A percentile compares a stretch with the other conserved stretches of the same genome.
Evolutionary conservation across 1,139 yeast species (phyloP).

Genomic region (Pichiaceae sp.): DNA sequence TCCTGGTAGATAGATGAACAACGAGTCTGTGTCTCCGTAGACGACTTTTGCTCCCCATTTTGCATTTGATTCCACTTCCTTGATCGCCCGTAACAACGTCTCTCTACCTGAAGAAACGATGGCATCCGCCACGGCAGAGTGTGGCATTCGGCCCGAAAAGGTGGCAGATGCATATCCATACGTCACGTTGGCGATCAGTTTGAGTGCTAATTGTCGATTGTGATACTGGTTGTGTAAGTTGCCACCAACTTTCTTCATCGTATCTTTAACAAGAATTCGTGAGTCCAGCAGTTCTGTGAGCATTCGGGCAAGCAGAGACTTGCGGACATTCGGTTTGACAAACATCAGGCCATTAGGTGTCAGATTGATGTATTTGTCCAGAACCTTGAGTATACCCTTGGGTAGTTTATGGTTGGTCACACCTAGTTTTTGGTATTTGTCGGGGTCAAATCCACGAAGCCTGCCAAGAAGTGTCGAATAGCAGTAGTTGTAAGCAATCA

Average conservation of each 20-base stretch:
- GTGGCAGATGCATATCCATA: slow-evolving; percentile 95
- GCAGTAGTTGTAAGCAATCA: slow-evolving; percentile 89
- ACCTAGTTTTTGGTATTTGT: slow-evolving; percentile 44
- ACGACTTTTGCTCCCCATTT: slow-evolving; percentile 87
- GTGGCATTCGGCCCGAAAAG: slow-evolving; percentile 95
- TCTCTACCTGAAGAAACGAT: slow-evolving; percentile 90
- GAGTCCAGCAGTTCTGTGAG: slow-evolving; percentile 73
- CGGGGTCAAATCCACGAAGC: slow-evolving; percentile 42
- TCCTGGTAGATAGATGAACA: slow-evolving; percentile 88
- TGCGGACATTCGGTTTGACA: slow-evolving; percentile 56
- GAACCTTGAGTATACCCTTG: slow-evolving; percentile 45
- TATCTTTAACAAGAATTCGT: slow-evolving; percentile 67
- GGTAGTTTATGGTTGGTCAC: slow-evolving; percentile 42
- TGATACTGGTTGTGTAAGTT: slow-evolving; percentile 53
- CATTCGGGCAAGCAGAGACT: slow-evolving; percentile 77
- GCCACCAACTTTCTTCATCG: slow-evolving; percentile 45
- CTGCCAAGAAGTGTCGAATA: slow-evolving; percentile 81
- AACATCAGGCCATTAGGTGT: slow-evolving; percentile 87
- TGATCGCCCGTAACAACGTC: slow-evolving; percentile 63
- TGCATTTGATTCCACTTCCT: slow-evolving; percentile 48
- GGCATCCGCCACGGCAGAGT: slow-evolving; percentile 89
- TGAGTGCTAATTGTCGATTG: slow-evolving; percentile 78
- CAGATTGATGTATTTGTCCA: slow-evolving; percentile 48
- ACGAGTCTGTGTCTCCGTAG: slow-evolving; percentile 93
- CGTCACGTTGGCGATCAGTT: slow-evolving; percentile 88